Percentiles rank a stretch among this genome's conserved stretches.
phyloP scores from a whole-genome alignment of 208 protist genomes.

The Acanthamoeba sp. region DNA sequence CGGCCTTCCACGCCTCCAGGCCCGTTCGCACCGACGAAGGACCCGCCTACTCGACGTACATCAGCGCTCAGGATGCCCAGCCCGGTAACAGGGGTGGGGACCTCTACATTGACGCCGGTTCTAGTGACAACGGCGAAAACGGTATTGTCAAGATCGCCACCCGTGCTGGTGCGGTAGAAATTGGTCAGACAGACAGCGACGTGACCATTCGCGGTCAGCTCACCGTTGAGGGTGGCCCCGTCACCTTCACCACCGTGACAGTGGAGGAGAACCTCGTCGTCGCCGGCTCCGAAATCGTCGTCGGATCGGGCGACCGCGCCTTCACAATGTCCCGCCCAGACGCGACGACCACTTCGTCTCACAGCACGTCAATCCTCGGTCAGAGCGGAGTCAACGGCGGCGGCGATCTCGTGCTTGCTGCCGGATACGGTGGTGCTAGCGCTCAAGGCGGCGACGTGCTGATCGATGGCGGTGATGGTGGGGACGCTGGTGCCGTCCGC shows the following conservation, averaged over 20 bases:
- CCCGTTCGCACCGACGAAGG: neutral
- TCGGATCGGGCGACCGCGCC: neutral
- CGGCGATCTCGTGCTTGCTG: conserved; percentile 46
- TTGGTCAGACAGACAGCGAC: neutral
- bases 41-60: conserved; percentile 20
- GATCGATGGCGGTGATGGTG: conserved; percentile 29
- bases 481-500: neutral
- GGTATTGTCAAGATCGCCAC: conserved; percentile 14
- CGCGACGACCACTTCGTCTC: neutral
- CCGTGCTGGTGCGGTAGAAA: neutral
- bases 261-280: neutral
- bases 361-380: conserved; percentile 25
- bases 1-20: neutral
- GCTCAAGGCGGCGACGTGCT: conserved; percentile 34
- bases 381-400: conserved; percentile 44
- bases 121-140: neutral
- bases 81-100: conserved; percentile 13
- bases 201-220: neutral
- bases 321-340: conserved; percentile 33
- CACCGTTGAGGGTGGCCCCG: neutral
- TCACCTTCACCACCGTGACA: neutral
- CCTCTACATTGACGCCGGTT: conserved; percentile 45
- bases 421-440: conserved; percentile 20
- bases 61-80: conserved; percentile 44
- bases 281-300: neutral